Evolutionary conservation across 306 rosid species (phyloP).

Genomic region (Sophora flavescens): DNA sequence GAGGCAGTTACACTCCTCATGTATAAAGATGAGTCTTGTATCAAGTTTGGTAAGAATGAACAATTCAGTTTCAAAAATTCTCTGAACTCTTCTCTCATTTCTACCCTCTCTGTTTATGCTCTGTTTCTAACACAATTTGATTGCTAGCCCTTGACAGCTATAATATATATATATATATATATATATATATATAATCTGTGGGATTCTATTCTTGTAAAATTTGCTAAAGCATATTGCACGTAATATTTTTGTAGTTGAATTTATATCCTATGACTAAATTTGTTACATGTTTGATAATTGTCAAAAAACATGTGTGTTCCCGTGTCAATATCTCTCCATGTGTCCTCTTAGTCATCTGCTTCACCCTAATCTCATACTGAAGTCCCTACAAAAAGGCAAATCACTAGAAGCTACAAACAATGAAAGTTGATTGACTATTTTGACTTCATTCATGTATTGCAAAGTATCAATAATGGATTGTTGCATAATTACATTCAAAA

Average conservation of each 20-base stretch:
- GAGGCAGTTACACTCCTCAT: too few relatives aligned
- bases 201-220: constrained; percentile 10
- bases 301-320: constrained; percentile 3
- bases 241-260: constrained; percentile 6
- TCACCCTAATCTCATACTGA: constrained; percentile 14
- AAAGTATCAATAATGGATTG: not conserved
- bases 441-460: not conserved
- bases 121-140: too few relatives aligned
- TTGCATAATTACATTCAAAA: not conserved
- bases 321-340: constrained; percentile 23
- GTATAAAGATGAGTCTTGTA: too few relatives aligned
- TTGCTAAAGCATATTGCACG: constrained; percentile 5
- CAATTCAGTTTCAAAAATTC: too few relatives aligned
- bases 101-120: too few relatives aligned
- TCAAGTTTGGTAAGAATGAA: too few relatives aligned
- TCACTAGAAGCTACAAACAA: not conserved
- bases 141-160: constrained; percentile 20
- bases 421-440: not conserved
- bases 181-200: not conserved
- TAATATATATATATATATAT: not conserved
- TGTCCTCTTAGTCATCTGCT: not conserved
- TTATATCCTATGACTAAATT: constrained; percentile 5
- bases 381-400: not conserved
- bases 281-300: constrained; percentile 12
- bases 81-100: too few relatives aligned